Percentiles rank a stretch among this genome's conserved stretches.
phyloP scores from a whole-genome alignment of 805 yeast genomes.

The Schwanniomyces yamadae region DNA sequence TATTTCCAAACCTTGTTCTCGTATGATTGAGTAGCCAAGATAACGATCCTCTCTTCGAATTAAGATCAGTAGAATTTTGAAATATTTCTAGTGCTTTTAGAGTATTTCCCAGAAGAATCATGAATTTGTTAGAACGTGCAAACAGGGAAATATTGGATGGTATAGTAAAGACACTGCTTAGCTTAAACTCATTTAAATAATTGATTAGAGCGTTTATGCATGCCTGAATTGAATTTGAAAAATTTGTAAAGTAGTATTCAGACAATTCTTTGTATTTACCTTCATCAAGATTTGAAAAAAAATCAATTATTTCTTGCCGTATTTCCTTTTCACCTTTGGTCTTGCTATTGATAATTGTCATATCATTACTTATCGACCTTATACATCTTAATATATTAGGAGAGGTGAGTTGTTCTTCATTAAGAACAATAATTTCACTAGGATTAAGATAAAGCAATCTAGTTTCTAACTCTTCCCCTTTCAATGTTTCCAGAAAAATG shows the following conservation, averaged over 20 bases:
- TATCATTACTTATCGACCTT: conserved; percentile 16
- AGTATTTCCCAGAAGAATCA: conserved; percentile 63
- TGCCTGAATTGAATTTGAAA: conserved; percentile 20
- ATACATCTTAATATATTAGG: conserved; percentile 24
- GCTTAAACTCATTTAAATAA: conserved; percentile 62
- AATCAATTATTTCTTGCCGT: conserved; percentile 19
- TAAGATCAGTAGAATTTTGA: conserved; percentile 55
- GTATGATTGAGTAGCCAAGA: conserved; percentile 83
- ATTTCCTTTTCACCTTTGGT: conserved; percentile 5
- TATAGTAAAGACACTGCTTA: conserved; percentile 56
- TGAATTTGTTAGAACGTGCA: conserved; percentile 44
- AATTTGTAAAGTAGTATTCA: conserved; percentile 25
- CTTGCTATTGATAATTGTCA: conserved; percentile 8
- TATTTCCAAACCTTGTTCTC: conserved; percentile 69
- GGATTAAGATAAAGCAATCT: conserved; percentile 75
- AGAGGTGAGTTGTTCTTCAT: conserved; percentile 19
- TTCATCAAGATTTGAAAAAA: conserved; percentile 22
- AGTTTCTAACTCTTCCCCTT: conserved; percentile 68
- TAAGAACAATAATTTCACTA: conserved; percentile 59
- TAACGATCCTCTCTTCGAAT: conserved; percentile 62
- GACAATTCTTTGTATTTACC: conserved; percentile 15
- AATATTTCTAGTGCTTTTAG: conserved; percentile 74
- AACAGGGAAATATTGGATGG: conserved; percentile 54
- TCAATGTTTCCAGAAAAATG: conserved; percentile 56
- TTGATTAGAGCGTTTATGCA: conserved; percentile 47